phyloP scores from a whole-genome alignment of 179 eudicot genomes.

The Silene vulgaris region DNA sequence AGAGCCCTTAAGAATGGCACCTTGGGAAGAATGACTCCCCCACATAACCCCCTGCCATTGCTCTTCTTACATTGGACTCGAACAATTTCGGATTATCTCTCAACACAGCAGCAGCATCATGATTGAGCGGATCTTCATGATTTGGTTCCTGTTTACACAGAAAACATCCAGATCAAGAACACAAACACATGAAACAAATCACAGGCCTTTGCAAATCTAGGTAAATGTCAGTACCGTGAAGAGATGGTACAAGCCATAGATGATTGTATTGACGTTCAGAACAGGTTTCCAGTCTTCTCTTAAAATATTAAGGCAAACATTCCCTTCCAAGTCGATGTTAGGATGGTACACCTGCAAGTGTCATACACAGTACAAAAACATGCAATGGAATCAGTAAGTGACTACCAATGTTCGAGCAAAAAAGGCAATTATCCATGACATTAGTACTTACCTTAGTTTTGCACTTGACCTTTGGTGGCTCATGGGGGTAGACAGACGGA shows the following conservation, averaged over 20 bases:
- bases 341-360: conserved; percentile 84
- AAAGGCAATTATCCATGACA: conserved; percentile 3
- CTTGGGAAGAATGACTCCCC: conserved; percentile 64
- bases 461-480: conserved; percentile 88
- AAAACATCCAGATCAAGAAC: not conserved
- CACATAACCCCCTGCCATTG: conserved; percentile 86
- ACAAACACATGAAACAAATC: not conserved
- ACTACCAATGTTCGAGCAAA: not conserved
- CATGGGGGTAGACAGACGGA: conserved; percentile 71
- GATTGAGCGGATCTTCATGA: conserved; percentile 89
- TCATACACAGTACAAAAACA: not conserved
- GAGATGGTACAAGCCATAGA: conserved; percentile 88
- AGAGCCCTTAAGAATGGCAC: conserved; percentile 30
- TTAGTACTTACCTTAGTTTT: conserved; percentile 59
- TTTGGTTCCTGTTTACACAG: conserved; percentile 67
- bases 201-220: not conserved
- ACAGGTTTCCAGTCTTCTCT: conserved; percentile 99
- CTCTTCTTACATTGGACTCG: conserved; percentile 73
- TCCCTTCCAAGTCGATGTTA: conserved; percentile 95
- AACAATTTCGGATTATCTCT: conserved; percentile 88
- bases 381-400: not conserved
- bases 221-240: conserved; percentile 61
- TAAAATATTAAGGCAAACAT: conserved; percentile 92
- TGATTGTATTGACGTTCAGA: conserved; percentile 76
- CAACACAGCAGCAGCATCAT: conserved; percentile 87